phyloP scores from a whole-genome alignment of 2,329 filamentous ascomycete genomes.

The Beauveria australis region DNA sequence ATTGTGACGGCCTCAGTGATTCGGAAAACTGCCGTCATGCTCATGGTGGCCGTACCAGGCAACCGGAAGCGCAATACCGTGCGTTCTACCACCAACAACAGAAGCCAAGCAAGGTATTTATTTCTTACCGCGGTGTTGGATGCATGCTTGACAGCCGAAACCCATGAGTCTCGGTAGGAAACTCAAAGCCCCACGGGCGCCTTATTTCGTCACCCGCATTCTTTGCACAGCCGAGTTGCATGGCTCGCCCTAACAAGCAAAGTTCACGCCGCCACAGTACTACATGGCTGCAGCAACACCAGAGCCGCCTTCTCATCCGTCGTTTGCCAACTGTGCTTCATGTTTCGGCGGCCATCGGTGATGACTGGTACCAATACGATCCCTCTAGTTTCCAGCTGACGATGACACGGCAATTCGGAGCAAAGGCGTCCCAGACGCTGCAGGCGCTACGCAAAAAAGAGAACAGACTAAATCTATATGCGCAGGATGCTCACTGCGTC shows the following conservation, averaged over 20 bases:
- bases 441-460: neutral
- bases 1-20: neutral
- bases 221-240: conserved; percentile 2
- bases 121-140: neutral
- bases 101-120: neutral
- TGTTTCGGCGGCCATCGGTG: neutral
- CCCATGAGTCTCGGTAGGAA: neutral
- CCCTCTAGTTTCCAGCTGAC: neutral
- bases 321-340: neutral
- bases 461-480: too few relatives aligned
- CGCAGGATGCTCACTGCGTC: neutral
- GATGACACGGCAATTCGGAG: neutral
- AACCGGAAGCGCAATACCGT: neutral
- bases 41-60: neutral
- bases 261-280: neutral
- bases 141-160: neutral
- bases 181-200: neutral
- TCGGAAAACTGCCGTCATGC: neutral
- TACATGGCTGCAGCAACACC: neutral
- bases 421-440: neutral
- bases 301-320: conserved; percentile 1
- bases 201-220: conserved; percentile 4
- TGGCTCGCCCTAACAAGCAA: neutral
- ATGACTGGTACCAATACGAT: neutral
- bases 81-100: neutral